phyloP scores from a whole-genome alignment of 345 rosid genomes.

The Bruguiera sexangula region DNA sequence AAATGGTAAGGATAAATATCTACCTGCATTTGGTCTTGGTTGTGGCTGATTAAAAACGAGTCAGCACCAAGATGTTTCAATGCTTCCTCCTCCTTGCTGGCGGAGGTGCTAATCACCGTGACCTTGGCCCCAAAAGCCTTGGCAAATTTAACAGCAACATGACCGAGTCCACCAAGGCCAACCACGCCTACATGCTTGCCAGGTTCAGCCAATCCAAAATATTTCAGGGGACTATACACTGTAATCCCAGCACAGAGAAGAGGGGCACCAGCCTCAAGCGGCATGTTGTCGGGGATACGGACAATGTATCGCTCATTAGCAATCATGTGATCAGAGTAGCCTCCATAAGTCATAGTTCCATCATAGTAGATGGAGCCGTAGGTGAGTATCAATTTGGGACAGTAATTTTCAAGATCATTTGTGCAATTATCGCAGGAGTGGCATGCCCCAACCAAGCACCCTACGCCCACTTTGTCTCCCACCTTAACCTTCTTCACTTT shows the following conservation, averaged over 20 bases:
- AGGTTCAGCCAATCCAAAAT: slow-evolving; percentile 8
- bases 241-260: slow-evolving; percentile 17
- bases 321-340: slow-evolving; percentile 15
- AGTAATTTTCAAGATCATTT: slow-evolving; percentile 11
- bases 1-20: background rate
- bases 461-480: slow-evolving; percentile 14
- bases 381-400: slow-evolving; percentile 9
- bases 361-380: background rate
- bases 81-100: slow-evolving; percentile 11
- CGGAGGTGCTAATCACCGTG: slow-evolving; percentile 12
- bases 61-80: slow-evolving; percentile 14
- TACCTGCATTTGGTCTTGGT: slow-evolving; percentile 12
- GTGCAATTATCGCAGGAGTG: slow-evolving; percentile 2
- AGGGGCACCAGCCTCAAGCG: slow-evolving; percentile 10
- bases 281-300: slow-evolving; percentile 8
- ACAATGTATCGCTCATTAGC: slow-evolving; percentile 12
- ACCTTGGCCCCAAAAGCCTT: slow-evolving; percentile 14
- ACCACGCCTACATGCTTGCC: slow-evolving; percentile 10
- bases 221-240: slow-evolving; percentile 12
- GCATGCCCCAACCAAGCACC: slow-evolving; percentile 9
- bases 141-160: slow-evolving; percentile 13
- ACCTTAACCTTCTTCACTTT: slow-evolving; percentile 1
- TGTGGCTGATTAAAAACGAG: slow-evolving; percentile 9
- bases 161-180: slow-evolving; percentile 14
- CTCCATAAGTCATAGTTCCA: slow-evolving; percentile 12